Evolutionary conservation across 768 basidiomycete genomes (phyloP).

Genomic region (Amanita exitialis): DNA sequence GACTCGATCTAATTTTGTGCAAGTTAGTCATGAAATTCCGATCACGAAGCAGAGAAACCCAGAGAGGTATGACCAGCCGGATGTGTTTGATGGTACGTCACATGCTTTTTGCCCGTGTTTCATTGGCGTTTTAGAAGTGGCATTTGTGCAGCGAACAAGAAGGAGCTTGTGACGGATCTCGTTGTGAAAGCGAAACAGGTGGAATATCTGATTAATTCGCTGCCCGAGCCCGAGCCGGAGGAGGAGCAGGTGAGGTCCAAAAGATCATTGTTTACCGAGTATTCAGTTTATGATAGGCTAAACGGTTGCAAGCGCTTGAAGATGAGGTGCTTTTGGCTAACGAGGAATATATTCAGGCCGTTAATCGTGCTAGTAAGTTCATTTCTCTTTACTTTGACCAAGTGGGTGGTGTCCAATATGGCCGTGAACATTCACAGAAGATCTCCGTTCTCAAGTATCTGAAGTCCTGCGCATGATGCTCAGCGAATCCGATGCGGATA

Average conservation of each 20-base stretch:
- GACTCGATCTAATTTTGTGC: slow-evolving; percentile 62
- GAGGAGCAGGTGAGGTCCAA: slow-evolving; percentile 50
- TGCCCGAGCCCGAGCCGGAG: slow-evolving; percentile 73
- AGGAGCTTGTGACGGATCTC: slow-evolving; percentile 75
- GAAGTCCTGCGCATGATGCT: slow-evolving; percentile 50
- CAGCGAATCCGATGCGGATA: slow-evolving; percentile 33
- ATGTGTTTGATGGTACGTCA: slow-evolving; percentile 60
- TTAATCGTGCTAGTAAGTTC: slow-evolving; percentile 69
- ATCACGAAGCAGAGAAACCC: slow-evolving; percentile 70
- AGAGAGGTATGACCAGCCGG: slow-evolving; percentile 62
- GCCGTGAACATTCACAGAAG: too few species aligned
- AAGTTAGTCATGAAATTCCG: slow-evolving; percentile 73
- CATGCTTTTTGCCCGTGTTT: not conserved
- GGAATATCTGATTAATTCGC: slow-evolving; percentile 69
- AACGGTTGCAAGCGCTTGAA: slow-evolving; percentile 57
- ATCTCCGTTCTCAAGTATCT: slow-evolving; percentile 49
- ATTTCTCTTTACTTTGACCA: not conserved
- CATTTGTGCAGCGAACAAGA: slow-evolving; percentile 65
- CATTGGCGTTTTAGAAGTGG: not conserved
- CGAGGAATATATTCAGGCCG: slow-evolving; percentile 62
- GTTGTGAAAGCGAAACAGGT: slow-evolving; percentile 85
- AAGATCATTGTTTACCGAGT: not conserved
- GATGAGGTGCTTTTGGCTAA: slow-evolving; percentile 65
- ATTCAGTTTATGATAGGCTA: slow-evolving; percentile 31
- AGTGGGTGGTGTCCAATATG: not conserved